phyloP scores from a whole-genome alignment of 306 rosid species.

The Carpinus viminea region DNA sequence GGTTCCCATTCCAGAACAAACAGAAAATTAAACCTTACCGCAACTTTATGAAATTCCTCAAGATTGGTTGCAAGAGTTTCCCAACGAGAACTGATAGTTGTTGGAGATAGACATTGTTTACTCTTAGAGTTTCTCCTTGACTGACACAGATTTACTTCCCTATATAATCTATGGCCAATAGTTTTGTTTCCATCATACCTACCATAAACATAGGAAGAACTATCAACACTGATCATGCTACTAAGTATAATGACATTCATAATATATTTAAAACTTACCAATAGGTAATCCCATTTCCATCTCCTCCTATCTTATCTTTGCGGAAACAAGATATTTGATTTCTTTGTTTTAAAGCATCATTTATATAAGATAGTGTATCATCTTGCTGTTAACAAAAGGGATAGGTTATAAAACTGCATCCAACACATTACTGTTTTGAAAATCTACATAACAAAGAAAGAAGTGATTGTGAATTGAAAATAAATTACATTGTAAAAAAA shows the following conservation, averaged over 20 bases:
- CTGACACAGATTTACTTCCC: slow-evolving; percentile 45
- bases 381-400: slow-evolving; percentile 63
- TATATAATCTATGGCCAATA: slow-evolving; percentile 61
- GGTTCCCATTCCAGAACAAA: slow-evolving; percentile 6
- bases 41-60: slow-evolving; percentile 62
- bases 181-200: slow-evolving; percentile 80
- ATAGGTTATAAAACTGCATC: neutral
- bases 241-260: slow-evolving; percentile 6
- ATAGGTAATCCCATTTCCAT: slow-evolving; percentile 56
- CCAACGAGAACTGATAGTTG: slow-evolving; percentile 58
- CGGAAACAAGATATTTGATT: slow-evolving; percentile 59
- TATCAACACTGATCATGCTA: slow-evolving; percentile 18
- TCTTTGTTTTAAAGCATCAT: slow-evolving; percentile 75
- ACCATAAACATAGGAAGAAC: slow-evolving; percentile 29
- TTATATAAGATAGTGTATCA: slow-evolving; percentile 64
- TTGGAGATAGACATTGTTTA: slow-evolving; percentile 35
- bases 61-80: slow-evolving; percentile 81
- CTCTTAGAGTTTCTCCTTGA: slow-evolving; percentile 42
- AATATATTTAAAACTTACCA: slow-evolving; percentile 49
- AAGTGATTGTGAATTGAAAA: neutral
- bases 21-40: slow-evolving; percentile 45
- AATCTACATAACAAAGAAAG: neutral
- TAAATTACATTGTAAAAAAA: slow-evolving; percentile 15
- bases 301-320: slow-evolving; percentile 68
- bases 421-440: neutral